Percentiles rank a stretch among this genome's conserved stretches.
These are phyloP conservation scores for Dillenia suffruticosa DNA, from an alignment of 164 flowering plant genomes.

Conservation along the genomic window DNA sequence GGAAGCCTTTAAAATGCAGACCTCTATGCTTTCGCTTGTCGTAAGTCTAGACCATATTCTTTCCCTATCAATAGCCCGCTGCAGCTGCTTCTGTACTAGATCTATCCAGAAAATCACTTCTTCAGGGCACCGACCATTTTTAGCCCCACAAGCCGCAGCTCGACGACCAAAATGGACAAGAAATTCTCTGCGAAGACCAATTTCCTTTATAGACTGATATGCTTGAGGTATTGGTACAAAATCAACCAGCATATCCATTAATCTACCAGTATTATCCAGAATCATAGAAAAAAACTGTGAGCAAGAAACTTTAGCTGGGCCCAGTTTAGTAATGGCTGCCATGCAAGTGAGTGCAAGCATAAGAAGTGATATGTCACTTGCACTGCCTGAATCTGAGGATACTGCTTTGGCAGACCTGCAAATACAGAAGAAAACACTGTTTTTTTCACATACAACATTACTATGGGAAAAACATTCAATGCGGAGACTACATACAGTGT, in stretches of 20 bases:
- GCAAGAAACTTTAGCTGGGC: conserved; percentile 88
- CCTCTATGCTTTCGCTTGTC: conserved; percentile 98
- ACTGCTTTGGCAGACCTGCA: conserved; percentile 45
- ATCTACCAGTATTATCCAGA: conserved; percentile 78
- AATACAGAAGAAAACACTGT: conserved; percentile 12
- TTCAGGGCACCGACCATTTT: conserved; percentile 54
- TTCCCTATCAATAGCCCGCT: conserved; percentile 82
- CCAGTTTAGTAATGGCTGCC: conserved; percentile 84
- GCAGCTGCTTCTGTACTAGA: conserved; percentile 85
- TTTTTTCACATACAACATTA: conserved; percentile 5
- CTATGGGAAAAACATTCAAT: conserved; percentile 4
- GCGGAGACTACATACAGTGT: conserved; percentile 47
- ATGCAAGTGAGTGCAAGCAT: conserved; percentile 80
- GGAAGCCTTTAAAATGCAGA: conserved; percentile 17
- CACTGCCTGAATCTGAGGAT: conserved; percentile 34
- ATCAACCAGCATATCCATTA: conserved; percentile 90
- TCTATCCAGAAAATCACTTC: conserved; percentile 91
- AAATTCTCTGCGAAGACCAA: conserved; percentile 87
- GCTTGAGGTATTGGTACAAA: conserved; percentile 64
- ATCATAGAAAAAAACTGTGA: conserved; percentile 72
- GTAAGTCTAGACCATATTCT: conserved; percentile 94
- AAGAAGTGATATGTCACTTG: conserved; percentile 68
- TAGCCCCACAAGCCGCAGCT: conserved; percentile 65
- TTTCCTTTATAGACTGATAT: conserved; percentile 62
- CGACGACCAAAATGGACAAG: conserved; percentile 92